Base-by-base conservation (phyloP, 192 early-diverging fungal species). In the Coemansia sp. region DNA sequence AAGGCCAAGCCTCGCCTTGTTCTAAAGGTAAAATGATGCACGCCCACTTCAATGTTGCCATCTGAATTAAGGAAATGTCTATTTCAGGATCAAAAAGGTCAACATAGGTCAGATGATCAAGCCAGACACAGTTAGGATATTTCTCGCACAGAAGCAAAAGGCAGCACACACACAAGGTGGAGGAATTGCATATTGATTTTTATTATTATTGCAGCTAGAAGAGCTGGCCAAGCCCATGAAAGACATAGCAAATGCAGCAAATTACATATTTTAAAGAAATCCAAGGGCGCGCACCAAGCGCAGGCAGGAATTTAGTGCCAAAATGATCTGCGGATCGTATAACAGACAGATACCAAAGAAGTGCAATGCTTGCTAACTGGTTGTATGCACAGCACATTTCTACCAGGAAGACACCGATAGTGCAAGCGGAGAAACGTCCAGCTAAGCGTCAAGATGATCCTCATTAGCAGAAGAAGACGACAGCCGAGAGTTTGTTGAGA, bases 401-500 rank as follows among this genome's bases (percentile, higher is more conserved):
- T 34, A 10, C 32, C 32, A 34, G 32, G 12, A 10, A 10, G 7
- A 34, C 16, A 2, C 38, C 38, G 14, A 16, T 44, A 44, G 38
- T 16, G 14, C 10, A 16, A 44, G 38, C 8, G 3, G 16, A 16
- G 38, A 44, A 16, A 3, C 3, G 10, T 16, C 0, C 38, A 44
- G 38, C 38, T 44, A 44, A 16, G 38, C 14, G 38, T 16, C 38
- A 0, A 44, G 38, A 44, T 14, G 5, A 4, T 44, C 14, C 0
- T 44, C 38, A 3, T 9, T 14, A 16, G 1, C 38, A 16, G 38
- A 44, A 44, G 38, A 44, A 16, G 38, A 16, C 38, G 12, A 16
- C 38, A 3, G 38, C 38, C 12, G 10, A 16, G 38, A 1, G 3
- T 73, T 60, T 21, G 64, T 51, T 23, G 69, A 69, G 9, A 69